Percentiles rank a stretch among this genome's conserved stretches.
These are phyloP conservation scores for Quercus wislizeni DNA, from an alignment of 306 rosid genomes.

Conservation along the genomic window DNA sequence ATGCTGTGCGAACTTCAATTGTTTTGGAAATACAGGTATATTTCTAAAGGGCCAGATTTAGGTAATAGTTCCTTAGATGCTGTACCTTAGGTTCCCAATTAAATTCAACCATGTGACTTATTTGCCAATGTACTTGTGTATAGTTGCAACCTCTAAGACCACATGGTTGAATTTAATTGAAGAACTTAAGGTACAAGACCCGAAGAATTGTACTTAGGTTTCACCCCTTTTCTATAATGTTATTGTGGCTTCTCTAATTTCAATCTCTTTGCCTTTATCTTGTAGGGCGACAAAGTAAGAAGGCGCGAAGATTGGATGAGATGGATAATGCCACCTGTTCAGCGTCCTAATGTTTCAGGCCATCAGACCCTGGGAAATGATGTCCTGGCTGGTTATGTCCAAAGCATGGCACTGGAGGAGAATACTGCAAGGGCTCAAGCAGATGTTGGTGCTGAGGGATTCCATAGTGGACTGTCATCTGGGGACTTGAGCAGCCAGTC, in stretches of 20 bases:
- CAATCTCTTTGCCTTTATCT: constrained; percentile 1
- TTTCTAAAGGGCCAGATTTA: background rate
- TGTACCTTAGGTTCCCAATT: too few relatives aligned
- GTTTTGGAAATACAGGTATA: constrained; percentile 71
- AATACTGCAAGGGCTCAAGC: constrained; percentile 20
- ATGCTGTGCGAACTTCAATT: constrained; percentile 56
- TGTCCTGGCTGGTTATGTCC: constrained; percentile 42
- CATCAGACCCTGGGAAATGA: constrained; percentile 40
- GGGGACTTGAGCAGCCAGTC: constrained; percentile 31
- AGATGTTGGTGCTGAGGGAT: constrained; percentile 21
- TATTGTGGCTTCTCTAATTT: constrained; percentile 4
- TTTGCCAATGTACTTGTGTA: too few relatives aligned
- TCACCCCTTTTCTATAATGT: too few relatives aligned
- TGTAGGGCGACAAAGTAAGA: constrained; percentile 79
- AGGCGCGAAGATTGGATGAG: constrained; percentile 61
- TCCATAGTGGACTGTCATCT: constrained; percentile 24
- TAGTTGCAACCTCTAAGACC: too few relatives aligned
- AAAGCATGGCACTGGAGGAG: constrained; percentile 43
- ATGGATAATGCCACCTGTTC: constrained; percentile 61
- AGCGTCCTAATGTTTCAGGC: constrained; percentile 31
- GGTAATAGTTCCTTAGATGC: too few relatives aligned
- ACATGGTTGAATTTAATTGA: too few relatives aligned
- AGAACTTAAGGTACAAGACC: too few relatives aligned
- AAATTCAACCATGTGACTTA: too few relatives aligned
- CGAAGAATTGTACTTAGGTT: too few relatives aligned